phyloP scores from a whole-genome alignment of 495 filamentous ascomycete genomes.

The Parathielavia hyrcaniae region DNA sequence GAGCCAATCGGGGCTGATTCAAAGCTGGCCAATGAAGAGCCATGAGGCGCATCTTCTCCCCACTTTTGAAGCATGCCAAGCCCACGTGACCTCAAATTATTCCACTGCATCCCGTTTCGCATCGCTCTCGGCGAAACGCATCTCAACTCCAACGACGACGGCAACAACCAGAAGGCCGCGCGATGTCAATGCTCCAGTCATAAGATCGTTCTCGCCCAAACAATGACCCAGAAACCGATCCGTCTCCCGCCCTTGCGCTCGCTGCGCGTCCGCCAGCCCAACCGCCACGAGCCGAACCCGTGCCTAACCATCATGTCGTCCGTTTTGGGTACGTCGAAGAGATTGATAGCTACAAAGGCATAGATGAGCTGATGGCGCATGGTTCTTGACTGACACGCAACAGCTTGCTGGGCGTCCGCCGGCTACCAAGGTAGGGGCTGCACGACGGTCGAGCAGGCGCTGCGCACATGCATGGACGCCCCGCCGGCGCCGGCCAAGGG shows the following conservation, averaged over 20 bases:
- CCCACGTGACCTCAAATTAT: constrained; percentile 30
- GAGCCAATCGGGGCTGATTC: constrained; percentile 18
- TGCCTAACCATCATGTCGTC: constrained; percentile 81
- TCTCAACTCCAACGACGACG: constrained; percentile 3
- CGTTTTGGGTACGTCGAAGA: constrained; percentile 61
- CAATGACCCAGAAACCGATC: constrained; percentile 50
- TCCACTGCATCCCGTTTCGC: neutral
- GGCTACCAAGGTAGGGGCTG: constrained; percentile 71
- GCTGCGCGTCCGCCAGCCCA: constrained; percentile 77
- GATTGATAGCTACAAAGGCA: no score
- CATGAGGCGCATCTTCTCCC: no score
- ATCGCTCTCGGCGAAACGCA: neutral
- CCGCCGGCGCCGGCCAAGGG: constrained; percentile 59
- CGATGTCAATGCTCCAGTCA: constrained; percentile 23
- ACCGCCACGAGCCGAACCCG: constrained; percentile 66
- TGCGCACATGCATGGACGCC: constrained; percentile 91
- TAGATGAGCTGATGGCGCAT: neutral
- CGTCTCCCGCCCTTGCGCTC: constrained; percentile 81
- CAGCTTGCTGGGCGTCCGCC: constrained; percentile 92
- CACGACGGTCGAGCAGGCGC: constrained; percentile 67
- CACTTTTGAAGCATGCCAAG: neutral
- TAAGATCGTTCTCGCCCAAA: neutral
- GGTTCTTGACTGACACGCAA: neutral
- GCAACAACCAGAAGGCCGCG: constrained; percentile 6
- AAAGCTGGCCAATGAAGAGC: no score